Evolutionary conservation across 225 moss, liverwort and hornwort species (phyloP).

Genomic region (Marchantia polymorpha): DNA sequence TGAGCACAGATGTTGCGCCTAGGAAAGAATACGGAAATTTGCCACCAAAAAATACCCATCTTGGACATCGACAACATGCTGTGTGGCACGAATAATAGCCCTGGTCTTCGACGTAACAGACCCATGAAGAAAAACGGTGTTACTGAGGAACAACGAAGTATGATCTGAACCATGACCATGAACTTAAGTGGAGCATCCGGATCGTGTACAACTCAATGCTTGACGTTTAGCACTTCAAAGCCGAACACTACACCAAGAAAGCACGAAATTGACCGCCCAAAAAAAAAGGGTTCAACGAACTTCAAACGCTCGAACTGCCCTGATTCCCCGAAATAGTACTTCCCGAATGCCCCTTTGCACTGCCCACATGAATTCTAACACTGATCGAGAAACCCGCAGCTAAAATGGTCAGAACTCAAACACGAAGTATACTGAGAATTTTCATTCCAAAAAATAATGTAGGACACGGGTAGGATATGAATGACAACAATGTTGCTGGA

Average conservation of each 20-base stretch:
- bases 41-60: not conserved
- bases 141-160: not conserved
- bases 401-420: not conserved
- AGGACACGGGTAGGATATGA: slow-evolving; percentile 69
- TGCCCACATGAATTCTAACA: not conserved
- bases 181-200: not conserved
- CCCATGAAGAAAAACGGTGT: not conserved
- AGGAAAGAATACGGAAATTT: not conserved
- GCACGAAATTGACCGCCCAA: not conserved
- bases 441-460: not conserved
- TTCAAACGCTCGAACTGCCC: not conserved
- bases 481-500: slow-evolving; percentile 78
- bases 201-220: not conserved
- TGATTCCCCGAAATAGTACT: not conserved
- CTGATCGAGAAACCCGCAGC: not conserved
- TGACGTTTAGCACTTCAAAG: not conserved
- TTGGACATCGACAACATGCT: not conserved
- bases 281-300: not conserved
- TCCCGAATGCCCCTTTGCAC: not conserved
- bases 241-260: not conserved
- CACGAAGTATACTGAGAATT: not conserved
- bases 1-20: not conserved
- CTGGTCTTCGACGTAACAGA: not conserved
- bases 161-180: not conserved
- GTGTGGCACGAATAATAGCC: not conserved